A percentile compares a stretch with the other conserved stretches of the same genome.
These are phyloP conservation scores for Pichia inconspicua DNA, from an alignment of 1,139 yeast genomes.

Conservation along the genomic window DNA sequence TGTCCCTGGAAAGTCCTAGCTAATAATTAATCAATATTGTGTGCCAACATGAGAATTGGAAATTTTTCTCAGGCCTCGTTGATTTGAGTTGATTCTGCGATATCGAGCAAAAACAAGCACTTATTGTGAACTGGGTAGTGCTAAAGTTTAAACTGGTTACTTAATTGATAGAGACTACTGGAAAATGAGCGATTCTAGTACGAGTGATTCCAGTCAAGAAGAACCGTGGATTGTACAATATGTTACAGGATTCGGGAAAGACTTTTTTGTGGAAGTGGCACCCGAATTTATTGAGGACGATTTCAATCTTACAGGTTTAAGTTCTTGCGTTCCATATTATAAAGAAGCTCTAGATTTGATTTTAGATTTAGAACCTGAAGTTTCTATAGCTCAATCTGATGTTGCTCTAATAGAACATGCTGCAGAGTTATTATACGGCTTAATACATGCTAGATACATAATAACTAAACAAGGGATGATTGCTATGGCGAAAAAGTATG, in stretches of 20 bases:
- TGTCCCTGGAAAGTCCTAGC: background rate
- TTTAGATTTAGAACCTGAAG: conserved; percentile 76
- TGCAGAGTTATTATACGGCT: conserved; percentile 86
- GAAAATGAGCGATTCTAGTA: background rate
- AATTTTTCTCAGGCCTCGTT: background rate
- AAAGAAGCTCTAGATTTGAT: conserved; percentile 88
- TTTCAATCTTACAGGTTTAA: conserved; percentile 85
- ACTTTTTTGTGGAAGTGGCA: conserved; percentile 85
- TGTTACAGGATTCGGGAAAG: conserved; percentile 84
- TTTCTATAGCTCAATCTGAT: conserved; percentile 51
- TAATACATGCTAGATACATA: conserved; percentile 89
- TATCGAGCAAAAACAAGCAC: background rate
- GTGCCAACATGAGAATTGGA: background rate
- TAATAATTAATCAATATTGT: no score
- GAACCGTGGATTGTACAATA: conserved; percentile 87
- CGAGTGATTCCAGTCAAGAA: conserved; percentile 39
- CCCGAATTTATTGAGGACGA: conserved; percentile 95
- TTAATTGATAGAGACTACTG: background rate
- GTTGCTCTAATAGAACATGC: conserved; percentile 76
- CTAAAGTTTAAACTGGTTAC: background rate
- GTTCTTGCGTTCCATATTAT: conserved; percentile 81
- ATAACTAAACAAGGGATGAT: conserved; percentile 85
- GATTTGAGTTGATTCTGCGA: background rate
- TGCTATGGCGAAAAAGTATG: conserved; percentile 94
- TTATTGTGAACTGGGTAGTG: background rate